These are phyloP conservation scores for Ophiostoma triangulosporum DNA, from an alignment of 2,329 filamentous ascomycete species.

Conservation along the genomic window DNA sequence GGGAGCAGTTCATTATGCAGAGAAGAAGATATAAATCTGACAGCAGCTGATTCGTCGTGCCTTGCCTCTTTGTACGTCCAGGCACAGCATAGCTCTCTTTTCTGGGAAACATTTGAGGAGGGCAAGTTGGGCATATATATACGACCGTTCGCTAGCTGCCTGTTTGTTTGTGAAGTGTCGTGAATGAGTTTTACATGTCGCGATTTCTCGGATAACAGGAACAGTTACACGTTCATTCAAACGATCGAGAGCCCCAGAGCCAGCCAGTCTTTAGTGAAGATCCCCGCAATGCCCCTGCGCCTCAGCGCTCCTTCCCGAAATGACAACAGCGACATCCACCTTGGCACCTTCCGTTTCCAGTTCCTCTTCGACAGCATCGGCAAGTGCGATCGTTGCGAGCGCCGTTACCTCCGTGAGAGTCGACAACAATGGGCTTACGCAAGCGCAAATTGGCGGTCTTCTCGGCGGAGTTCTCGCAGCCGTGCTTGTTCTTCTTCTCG, in stretches of 20 bases:
- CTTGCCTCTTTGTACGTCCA: background rate
- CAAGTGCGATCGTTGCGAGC: background rate
- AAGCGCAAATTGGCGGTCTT: slow-evolving; percentile 28
- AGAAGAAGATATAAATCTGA: no score
- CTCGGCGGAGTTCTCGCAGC: slow-evolving; percentile 26
- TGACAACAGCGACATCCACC: background rate
- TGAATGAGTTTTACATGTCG: no score
- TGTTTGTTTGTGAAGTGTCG: background rate
- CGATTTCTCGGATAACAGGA: no score
- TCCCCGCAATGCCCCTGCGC: background rate
- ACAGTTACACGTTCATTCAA: no score
- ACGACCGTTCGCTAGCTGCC: background rate
- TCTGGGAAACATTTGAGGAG: background rate
- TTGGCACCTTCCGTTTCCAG: background rate
- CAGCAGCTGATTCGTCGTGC: background rate
- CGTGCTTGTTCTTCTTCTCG: slow-evolving; percentile 22
- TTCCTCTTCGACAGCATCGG: background rate
- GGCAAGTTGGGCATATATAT: background rate
- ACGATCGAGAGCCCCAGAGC: background rate
- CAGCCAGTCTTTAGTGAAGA: background rate
- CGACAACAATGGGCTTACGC: slow-evolving; percentile 3
- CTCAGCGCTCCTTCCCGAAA: background rate
- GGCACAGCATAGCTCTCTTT: background rate
- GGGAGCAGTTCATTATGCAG: no score
- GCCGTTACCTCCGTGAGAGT: background rate